Evolutionary conservation across 768 basidiomycete genomes (phyloP).

Genomic region (Kwoniella sp.): DNA sequence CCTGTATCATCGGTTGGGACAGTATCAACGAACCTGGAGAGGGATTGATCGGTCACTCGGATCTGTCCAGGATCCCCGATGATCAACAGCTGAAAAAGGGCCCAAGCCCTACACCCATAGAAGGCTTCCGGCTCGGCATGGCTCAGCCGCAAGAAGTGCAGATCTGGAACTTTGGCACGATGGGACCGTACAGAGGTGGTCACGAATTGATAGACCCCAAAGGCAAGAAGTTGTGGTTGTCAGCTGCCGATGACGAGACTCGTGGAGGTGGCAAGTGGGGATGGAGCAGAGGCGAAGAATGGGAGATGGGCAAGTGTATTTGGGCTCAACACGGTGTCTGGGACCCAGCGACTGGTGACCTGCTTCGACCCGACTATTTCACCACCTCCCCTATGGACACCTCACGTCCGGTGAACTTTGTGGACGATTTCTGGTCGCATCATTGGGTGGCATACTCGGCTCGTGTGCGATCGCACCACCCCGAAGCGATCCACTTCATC

Average conservation of each 20-base stretch:
- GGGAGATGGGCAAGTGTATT: slow-evolving; percentile 49
- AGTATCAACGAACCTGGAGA: slow-evolving; percentile 91
- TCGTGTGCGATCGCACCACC: slow-evolving; percentile 34
- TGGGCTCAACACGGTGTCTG: slow-evolving; percentile 50
- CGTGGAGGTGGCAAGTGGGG: slow-evolving; percentile 64
- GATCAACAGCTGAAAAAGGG: slow-evolving; percentile 80
- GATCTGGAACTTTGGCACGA: slow-evolving; percentile 69
- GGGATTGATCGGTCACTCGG: slow-evolving; percentile 66
- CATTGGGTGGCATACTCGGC: slow-evolving; percentile 39
- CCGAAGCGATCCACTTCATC: slow-evolving; percentile 47
- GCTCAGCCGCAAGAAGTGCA: slow-evolving; percentile 71
- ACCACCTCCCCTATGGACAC: slow-evolving; percentile 17
- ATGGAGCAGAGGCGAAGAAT: slow-evolving; percentile 55
- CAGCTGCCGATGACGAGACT: slow-evolving; percentile 24
- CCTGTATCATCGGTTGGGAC: slow-evolving; percentile 93
- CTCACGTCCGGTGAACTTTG: slow-evolving; percentile 24
- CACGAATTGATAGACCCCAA: slow-evolving; percentile 76
- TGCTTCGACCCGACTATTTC: slow-evolving; percentile 43
- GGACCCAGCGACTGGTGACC: slow-evolving; percentile 28
- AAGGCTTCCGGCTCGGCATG: slow-evolving; percentile 82
- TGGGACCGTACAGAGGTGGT: slow-evolving; percentile 72
- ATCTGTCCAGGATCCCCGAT: slow-evolving; percentile 63
- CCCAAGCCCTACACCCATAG: slow-evolving; percentile 74
- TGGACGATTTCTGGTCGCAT: slow-evolving; percentile 38
- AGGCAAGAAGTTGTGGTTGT: slow-evolving; percentile 49